Conservation (phyloP, 179 eudicot species). For the Nepenthes alata region DNA sequence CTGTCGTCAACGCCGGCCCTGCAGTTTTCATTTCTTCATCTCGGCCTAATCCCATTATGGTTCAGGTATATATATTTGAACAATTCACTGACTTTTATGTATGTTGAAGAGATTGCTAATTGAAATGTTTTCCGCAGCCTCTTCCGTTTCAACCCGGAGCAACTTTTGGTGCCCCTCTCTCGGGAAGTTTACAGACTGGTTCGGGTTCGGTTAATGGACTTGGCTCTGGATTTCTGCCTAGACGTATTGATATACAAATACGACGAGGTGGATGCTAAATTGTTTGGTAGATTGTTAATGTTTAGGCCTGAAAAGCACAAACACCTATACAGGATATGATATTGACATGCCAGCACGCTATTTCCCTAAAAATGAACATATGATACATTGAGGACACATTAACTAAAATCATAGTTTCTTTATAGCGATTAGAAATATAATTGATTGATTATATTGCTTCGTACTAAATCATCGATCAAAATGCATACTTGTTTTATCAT, state of each 20-base stretch:
- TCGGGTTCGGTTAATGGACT: conserved; percentile 33
- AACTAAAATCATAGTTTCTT: too few species aligned
- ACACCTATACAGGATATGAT: too few species aligned
- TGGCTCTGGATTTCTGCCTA: conserved; percentile 51
- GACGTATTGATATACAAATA: conserved; percentile 85
- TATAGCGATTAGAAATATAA: too few species aligned
- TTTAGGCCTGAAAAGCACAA: too few species aligned
- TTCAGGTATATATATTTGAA: conserved; percentile 53
- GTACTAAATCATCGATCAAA: too few species aligned
- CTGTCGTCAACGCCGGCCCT: conserved; percentile 87
- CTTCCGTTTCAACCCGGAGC: conserved; percentile 79
- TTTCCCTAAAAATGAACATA: too few species aligned
- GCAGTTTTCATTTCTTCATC: conserved; percentile 72
- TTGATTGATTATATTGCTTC: too few species aligned
- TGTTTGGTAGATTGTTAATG: not conserved
- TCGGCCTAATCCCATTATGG: conserved; percentile 96
- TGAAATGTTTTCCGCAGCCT: conserved; percentile 32
- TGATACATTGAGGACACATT: too few species aligned
- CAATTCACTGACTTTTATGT: not conserved
- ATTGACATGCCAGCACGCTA: too few species aligned
- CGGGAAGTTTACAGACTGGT: conserved; percentile 31
- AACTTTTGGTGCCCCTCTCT: conserved; percentile 48
- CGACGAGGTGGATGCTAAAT: conserved; percentile 42
- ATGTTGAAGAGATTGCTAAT: conserved; percentile 10
- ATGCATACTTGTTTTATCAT: too few species aligned